phyloP scores from a whole-genome alignment of 225 moss, liverwort and hornwort species.

The Marchantia polymorpha region DNA sequence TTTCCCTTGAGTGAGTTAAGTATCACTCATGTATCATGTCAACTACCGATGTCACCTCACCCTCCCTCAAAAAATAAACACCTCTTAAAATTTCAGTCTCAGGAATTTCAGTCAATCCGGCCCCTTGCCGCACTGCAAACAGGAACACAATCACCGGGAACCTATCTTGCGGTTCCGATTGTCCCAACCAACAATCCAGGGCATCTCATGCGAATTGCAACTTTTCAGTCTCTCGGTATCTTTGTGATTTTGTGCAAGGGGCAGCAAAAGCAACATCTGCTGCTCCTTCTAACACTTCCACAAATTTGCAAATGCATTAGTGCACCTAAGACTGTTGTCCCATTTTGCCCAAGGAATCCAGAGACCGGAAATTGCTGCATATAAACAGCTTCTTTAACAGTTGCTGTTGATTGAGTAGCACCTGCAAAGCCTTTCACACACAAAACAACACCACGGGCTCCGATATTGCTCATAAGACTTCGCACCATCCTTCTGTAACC shows the following conservation, averaged over 20 bases:
- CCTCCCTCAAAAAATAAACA: neutral
- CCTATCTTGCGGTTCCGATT: neutral
- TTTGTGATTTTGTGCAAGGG: slow-evolving; percentile 16
- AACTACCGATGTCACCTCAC: neutral
- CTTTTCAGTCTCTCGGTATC: neutral
- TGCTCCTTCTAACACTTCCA: slow-evolving; percentile 11
- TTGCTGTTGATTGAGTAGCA: slow-evolving; percentile 21
- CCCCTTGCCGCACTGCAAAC: neutral
- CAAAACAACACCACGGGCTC: slow-evolving; percentile 25
- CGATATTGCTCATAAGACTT: slow-evolving; percentile 25
- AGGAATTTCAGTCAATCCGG: slow-evolving; percentile 12
- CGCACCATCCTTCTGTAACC: neutral
- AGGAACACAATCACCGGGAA: neutral
- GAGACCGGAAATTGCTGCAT: slow-evolving; percentile 25
- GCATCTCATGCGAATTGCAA: slow-evolving; percentile 11
- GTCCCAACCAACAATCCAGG: neutral
- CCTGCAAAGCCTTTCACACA: slow-evolving; percentile 29
- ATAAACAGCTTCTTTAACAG: slow-evolving; percentile 27
- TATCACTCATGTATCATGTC: slow-evolving; percentile 1
- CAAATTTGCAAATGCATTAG: slow-evolving; percentile 22
- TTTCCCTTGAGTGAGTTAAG: neutral
- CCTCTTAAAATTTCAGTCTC: neutral
- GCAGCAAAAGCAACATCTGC: slow-evolving; percentile 16
- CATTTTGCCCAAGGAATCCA: slow-evolving; percentile 25
- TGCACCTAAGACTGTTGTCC: slow-evolving; percentile 18